Percentiles rank a stretch among this genome's conserved stretches.
Evolutionary conservation across 2,329 filamentous ascomycete genomes (phyloP).

Genomic region (Monilinia vaccinii-corymbosi): DNA sequence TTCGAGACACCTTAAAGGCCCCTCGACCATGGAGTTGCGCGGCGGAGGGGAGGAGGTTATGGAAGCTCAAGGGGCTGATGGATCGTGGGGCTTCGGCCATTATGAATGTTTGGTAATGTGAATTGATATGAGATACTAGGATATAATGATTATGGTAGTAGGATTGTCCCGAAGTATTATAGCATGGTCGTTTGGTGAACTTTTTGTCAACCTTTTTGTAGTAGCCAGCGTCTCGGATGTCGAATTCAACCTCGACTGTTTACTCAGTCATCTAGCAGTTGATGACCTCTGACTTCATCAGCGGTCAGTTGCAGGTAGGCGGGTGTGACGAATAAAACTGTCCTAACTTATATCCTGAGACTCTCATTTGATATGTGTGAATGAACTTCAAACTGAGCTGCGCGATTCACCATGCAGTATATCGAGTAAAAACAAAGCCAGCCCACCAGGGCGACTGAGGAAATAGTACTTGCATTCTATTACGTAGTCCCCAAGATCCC

Average conservation of each 20-base stretch:
- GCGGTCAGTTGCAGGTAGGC: background rate
- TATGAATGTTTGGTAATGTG: background rate
- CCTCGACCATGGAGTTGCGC: background rate
- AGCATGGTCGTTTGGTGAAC: background rate
- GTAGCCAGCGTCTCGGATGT: background rate
- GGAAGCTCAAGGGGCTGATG: background rate
- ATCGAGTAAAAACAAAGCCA: background rate
- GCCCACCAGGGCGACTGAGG: conserved; percentile 6
- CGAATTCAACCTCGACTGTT: background rate
- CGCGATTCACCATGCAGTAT: background rate
- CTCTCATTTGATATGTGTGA: background rate
- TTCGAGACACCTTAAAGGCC: background rate
- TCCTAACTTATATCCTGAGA: background rate
- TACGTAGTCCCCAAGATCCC: background rate
- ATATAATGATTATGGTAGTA: background rate
- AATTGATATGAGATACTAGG: background rate
- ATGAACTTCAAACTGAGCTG: background rate
- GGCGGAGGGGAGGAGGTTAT: background rate
- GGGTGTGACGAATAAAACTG: background rate
- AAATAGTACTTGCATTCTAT: background rate
- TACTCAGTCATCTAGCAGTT: background rate
- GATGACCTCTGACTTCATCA: background rate
- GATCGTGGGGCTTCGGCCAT: background rate
- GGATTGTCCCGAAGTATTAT: background rate
- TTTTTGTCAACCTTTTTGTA: background rate